Conservation (phyloP, 176 grass and related monocot genomes). For the Aegilops sharonensis region DNA sequence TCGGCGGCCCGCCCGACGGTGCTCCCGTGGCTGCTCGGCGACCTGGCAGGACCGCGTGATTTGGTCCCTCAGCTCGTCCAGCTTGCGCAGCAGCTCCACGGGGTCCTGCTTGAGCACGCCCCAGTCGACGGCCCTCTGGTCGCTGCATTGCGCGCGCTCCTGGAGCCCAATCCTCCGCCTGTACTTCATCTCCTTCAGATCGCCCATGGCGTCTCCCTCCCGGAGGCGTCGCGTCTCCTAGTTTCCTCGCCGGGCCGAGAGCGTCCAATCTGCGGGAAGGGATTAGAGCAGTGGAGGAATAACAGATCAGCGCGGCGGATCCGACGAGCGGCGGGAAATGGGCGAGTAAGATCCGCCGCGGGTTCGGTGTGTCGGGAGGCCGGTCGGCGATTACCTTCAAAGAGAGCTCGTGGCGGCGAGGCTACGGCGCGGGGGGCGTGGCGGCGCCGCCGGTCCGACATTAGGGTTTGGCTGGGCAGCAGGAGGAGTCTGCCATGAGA, state of each 20-base stretch:
- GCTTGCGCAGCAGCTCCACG: slow-evolving; percentile 71
- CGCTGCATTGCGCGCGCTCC: slow-evolving; percentile 47
- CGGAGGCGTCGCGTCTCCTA: slow-evolving; percentile 23
- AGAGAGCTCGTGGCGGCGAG: slow-evolving; percentile 20
- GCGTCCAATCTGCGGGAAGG: neutral
- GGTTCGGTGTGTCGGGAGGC: neutral
- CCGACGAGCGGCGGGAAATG: slow-evolving; percentile 9
- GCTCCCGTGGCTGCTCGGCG: slow-evolving; percentile 43
- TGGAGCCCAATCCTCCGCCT: slow-evolving; percentile 42
- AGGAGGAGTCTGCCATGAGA: slow-evolving; percentile 41
- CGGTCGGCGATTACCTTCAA: slow-evolving; percentile 18
- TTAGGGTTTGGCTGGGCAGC: slow-evolving; percentile 44
- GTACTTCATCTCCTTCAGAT: slow-evolving; percentile 71
- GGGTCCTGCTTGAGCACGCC: slow-evolving; percentile 59
- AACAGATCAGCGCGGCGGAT: slow-evolving; percentile 30
- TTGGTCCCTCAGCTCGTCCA: slow-evolving; percentile 87
- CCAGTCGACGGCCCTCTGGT: slow-evolving; percentile 46
- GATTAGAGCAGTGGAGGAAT: neutral
- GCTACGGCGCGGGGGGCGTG: slow-evolving; percentile 39
- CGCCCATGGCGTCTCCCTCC: slow-evolving; percentile 46
- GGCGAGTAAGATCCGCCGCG: slow-evolving; percentile 28
- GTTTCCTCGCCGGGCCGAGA: slow-evolving; percentile 3
- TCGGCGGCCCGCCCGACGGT: slow-evolving; percentile 10
- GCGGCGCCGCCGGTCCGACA: slow-evolving; percentile 31
- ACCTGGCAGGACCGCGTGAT: slow-evolving; percentile 69